Percentiles rank a stretch among this genome's conserved stretches.
Evolutionary conservation across 352 stramenopile genomes (phyloP).

Genomic region (Globisporangium echinulatum): DNA sequence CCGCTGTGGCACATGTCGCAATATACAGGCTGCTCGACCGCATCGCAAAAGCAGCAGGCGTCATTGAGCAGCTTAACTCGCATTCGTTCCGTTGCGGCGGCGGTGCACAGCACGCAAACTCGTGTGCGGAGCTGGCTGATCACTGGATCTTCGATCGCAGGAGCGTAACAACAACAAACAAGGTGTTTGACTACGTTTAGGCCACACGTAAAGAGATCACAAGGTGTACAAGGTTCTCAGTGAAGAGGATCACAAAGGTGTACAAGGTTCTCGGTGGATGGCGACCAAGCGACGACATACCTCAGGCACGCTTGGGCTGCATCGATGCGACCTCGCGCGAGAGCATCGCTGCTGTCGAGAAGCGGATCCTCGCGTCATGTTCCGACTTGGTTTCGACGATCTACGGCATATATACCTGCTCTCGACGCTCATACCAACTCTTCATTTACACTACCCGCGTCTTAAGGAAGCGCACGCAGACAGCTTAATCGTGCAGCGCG

Average conservation of each 20-base stretch:
- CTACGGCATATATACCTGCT: not conserved
- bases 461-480: not conserved
- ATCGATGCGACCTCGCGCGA: not conserved
- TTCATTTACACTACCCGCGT: not conserved
- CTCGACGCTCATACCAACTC: not conserved
- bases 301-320: not conserved
- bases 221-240: not conserved
- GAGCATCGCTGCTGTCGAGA: not conserved
- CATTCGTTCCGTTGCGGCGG: not conserved
- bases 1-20: not conserved
- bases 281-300: not conserved
- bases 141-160: not conserved
- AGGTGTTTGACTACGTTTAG: not conserved
- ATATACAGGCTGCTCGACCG: constrained; percentile 2
- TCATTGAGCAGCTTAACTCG: not conserved
- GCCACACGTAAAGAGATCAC: not conserved
- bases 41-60: not conserved
- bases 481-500: not conserved
- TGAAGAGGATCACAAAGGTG: not conserved
- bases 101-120: not conserved
- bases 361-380: not conserved
- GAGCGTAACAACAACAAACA: not conserved
- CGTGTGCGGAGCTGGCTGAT: not conserved
- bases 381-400: not conserved
- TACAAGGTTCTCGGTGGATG: not conserved